phyloP scores from a whole-genome alignment of 768 basidiomycete genomes.

The Mycena venus region DNA sequence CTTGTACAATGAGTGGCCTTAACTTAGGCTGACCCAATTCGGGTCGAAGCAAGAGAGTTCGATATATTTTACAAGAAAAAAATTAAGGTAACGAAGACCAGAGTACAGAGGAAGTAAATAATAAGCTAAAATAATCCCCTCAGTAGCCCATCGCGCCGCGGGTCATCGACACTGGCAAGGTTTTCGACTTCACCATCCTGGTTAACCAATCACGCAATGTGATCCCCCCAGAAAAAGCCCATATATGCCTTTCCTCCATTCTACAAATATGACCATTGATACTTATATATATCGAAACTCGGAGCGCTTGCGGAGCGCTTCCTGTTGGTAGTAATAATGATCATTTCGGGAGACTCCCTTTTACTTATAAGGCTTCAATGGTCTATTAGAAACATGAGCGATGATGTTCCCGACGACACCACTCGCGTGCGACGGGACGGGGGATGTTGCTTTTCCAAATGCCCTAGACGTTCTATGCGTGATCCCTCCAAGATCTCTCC shows the following conservation, averaged over 20 bases:
- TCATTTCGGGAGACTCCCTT: slow-evolving; percentile 64
- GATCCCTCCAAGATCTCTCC: no score
- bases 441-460: no score
- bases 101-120: not conserved
- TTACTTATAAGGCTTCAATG: slow-evolving; percentile 60
- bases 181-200: slow-evolving; percentile 43
- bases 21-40: no score
- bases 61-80: no score
- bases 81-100: not conserved
- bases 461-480: no score
- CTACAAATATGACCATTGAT: slow-evolving; percentile 39
- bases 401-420: slow-evolving; percentile 65
- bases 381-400: slow-evolving; percentile 40
- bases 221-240: slow-evolving; percentile 58
- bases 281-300: not conserved
- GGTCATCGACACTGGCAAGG: slow-evolving; percentile 31
- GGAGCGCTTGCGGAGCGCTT: slow-evolving; percentile 49
- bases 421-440: slow-evolving; percentile 56
- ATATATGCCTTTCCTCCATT: slow-evolving; percentile 55
- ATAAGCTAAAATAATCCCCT: not conserved
- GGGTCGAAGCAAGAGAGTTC: no score
- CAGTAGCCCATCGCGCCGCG: slow-evolving; percentile 25
- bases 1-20: no score
- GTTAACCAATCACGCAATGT: slow-evolving; percentile 59
- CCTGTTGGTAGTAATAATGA: slow-evolving; percentile 66